Base-by-base conservation (phyloP, 176 grass and related monocot species). In the Echinochloa phyllopogon region DNA sequence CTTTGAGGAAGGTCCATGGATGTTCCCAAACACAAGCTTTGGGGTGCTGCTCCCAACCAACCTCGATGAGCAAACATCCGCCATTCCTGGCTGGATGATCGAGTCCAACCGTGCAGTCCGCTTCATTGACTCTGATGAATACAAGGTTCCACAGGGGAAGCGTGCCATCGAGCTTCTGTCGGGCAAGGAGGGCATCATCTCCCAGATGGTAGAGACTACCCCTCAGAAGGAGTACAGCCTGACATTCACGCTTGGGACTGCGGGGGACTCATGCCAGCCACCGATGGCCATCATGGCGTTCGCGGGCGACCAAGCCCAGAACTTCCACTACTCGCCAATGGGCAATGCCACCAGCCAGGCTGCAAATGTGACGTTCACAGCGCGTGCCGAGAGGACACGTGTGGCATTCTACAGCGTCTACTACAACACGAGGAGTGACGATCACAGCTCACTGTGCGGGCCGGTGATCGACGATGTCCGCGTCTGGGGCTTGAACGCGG, bases 1-100 rank as follows among this genome's bases (percentile, higher is more conserved):
- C 86, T 99, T 99, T 20, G 97, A 99, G 78, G 97, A 99, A 71
- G 97, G 97, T 40, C 97, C 97, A 14, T 99, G 97, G 97, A 86
- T 99, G 93, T 99, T 96, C 65, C 84, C 72, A 1, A 99, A 99
- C 90, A 94, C 91, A 6, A 94, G 88, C 74, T 94, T 99, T 51
- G 97, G 97, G 6, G 89, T 99, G 44, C 93, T 99, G 16, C 93
- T 99, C 40, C 97, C 97, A 6, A 96, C 97, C 53, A 96, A 99
- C 78, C 93, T 99, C 0, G 91, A 99, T 6, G 97, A 96, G 65
- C 88, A 92, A 77, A 96, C 89, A 42, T 94, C 97, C 20, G 77
- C 97, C 4, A 84, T 99, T 33, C 92, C 94, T 12, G 94, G 94
- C 49, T 99, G 97, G 97, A 91, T 92, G 48, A 87, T 99, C 9